Conservation (phyloP, 257 asterid species). For the Capsicum chinense region DNA sequence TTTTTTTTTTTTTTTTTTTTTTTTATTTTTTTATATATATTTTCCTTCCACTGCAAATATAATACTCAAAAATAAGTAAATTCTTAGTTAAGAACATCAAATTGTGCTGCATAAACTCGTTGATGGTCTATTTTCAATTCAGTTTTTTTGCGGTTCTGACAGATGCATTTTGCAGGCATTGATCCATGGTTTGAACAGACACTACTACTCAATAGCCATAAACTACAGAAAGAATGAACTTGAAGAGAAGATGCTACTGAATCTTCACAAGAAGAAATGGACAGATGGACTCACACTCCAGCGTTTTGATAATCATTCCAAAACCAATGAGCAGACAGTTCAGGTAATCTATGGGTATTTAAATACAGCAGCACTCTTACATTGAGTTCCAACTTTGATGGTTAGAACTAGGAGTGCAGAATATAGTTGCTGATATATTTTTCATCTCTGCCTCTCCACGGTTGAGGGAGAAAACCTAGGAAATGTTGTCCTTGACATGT, state of each 20-base stretch:
- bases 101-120: not conserved
- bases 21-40: not conserved
- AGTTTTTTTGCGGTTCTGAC: conserved; percentile 27
- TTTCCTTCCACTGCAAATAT: not conserved
- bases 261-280: conserved; percentile 97
- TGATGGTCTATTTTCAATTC: not conserved
- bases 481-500: not conserved
- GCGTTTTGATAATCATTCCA: conserved; percentile 89
- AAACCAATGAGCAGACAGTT: conserved; percentile 94
- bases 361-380: not conserved
- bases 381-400: not conserved
- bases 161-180: conserved; percentile 66
- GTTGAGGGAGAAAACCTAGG: not conserved
- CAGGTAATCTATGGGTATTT: conserved; percentile 51
- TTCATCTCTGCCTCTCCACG: not conserved
- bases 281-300: conserved; percentile 89
- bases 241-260: conserved; percentile 96
- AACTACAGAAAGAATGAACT: conserved; percentile 97
- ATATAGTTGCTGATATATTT: not conserved
- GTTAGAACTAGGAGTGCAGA: not conserved
- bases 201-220: conserved; percentile 94
- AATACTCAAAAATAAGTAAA: no score
- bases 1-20: not conserved
- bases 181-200: conserved; percentile 95
- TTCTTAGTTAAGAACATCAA: not conserved